Evolutionary conservation across 2,329 filamentous ascomycete genomes (phyloP).

Genomic region (Chrysoporthe austroafricana): DNA sequence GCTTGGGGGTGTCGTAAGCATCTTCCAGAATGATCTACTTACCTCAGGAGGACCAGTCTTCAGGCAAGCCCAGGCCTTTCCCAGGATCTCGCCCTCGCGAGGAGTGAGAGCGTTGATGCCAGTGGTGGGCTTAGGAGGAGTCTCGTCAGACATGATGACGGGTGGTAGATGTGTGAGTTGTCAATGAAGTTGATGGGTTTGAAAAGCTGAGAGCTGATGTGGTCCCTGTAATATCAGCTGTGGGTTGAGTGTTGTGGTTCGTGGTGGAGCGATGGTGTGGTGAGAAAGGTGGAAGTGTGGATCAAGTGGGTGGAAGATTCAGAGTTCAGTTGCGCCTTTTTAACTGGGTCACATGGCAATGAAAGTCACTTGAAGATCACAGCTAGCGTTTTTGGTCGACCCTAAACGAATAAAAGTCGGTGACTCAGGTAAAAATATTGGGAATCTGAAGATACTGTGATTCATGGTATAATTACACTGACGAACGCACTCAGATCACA

Average conservation of each 20-base stretch:
- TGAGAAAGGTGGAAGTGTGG: background rate
- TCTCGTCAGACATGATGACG: conserved; percentile 11
- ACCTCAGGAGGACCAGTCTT: conserved; percentile 27
- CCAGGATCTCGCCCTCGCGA: conserved; percentile 44
- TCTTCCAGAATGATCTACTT: background rate
- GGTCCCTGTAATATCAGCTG: background rate
- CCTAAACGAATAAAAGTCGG: too few species aligned
- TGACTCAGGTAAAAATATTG: too few species aligned
- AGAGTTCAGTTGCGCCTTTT: background rate
- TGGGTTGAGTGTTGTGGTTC: background rate
- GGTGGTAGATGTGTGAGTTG: background rate
- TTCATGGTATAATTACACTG: too few species aligned
- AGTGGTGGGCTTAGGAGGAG: conserved; percentile 11
- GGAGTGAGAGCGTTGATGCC: conserved; percentile 14
- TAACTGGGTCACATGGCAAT: background rate
- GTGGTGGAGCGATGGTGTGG: background rate
- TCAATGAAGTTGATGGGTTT: background rate
- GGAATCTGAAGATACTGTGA: too few species aligned
- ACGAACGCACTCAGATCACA: too few species aligned
- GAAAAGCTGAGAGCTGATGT: background rate
- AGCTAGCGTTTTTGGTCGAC: too few species aligned
- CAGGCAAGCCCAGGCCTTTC: conserved; percentile 23
- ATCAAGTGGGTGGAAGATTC: background rate
- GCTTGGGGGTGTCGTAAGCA: background rate
- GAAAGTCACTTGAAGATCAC: background rate